Base-by-base conservation (phyloP, 75 land plant genomes). In the Pinus albicaulis region DNA sequence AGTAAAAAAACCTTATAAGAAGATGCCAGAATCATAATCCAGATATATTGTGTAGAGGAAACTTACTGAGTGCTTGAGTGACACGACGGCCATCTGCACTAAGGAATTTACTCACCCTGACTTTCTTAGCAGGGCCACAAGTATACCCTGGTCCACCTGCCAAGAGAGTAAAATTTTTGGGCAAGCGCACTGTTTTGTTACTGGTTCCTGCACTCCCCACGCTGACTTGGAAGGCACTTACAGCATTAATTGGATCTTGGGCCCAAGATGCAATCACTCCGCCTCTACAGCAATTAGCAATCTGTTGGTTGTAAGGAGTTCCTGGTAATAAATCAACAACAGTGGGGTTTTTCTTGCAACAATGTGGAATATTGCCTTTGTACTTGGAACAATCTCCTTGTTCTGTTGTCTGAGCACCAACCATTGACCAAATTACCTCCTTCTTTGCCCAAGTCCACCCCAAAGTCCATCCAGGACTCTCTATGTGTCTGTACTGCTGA, bases 371-470 rank as follows among this genome's bases (percentile, higher is more conserved):
- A 16, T 60, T 78, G 1, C 63, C 76, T 52, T 77, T 82, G 71
- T 79, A 85, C 56, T 56, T 71, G 10, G 92, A 88, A 79, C 92
- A 90, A 60, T 89, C 90, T 20, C 92, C 91, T 60, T 90, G 92
- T 56, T 75, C 77, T 17, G 88, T 89, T 8, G 91, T 57, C 77
- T 89, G 88, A 22, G 86, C 86, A 19, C 92, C 92, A 13, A 80
- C 74, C 91, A 90, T 90, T 44, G 74, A 53, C 92, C 92, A 90
- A 15, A 90, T 86, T n/a, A 90, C 82, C 78, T 90, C 92, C 71
- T 85, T 89, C 84, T 80, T 86, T 36, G 83, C 80, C 92, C 92
- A 90, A 5, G 85, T 71, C 92, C 92, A 90, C 13, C 86, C 86
- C 31, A 90, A 34, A 10, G 76, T 80, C 92, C 92, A 89, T 23